Conservation (phyloP, 345 rosid species). For the Arabidopsis arenosa region DNA sequence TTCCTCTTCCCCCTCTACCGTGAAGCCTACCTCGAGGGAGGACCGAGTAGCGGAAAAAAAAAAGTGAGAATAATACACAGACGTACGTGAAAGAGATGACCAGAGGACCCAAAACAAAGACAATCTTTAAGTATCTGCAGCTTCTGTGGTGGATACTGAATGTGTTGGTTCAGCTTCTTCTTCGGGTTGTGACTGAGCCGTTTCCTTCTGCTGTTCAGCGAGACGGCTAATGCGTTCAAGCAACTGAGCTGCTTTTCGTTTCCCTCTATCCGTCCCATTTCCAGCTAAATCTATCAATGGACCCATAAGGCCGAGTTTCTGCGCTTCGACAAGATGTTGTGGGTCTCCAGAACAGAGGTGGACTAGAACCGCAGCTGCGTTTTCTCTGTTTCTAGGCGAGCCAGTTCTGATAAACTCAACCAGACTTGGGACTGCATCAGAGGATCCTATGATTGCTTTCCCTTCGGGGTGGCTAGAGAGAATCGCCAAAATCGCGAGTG, state of each 20-base stretch:
- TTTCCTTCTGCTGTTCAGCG: slow-evolving; percentile 74
- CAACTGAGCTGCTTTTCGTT: slow-evolving; percentile 90
- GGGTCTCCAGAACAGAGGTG: slow-evolving; percentile 88
- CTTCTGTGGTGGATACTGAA: slow-evolving; percentile 44
- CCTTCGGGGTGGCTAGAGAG: slow-evolving; percentile 82
- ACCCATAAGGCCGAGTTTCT: slow-evolving; percentile 77
- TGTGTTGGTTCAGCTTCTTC: slow-evolving; percentile 42
- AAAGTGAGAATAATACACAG: slow-evolving; percentile 33
- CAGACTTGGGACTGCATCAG: slow-evolving; percentile 70
- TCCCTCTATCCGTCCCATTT: slow-evolving; percentile 93
- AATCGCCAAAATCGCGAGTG: slow-evolving; percentile 79
- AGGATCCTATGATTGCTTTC: slow-evolving; percentile 71
- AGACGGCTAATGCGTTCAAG: slow-evolving; percentile 79
- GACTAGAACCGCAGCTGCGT: slow-evolving; percentile 84
- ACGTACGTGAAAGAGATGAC: slow-evolving; percentile 18
- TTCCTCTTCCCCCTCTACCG: slow-evolving; percentile 35
- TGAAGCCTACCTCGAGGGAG: slow-evolving; percentile 31
- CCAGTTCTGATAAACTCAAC: slow-evolving; percentile 73
- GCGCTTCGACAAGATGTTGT: slow-evolving; percentile 71
- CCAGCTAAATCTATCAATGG: slow-evolving; percentile 80
- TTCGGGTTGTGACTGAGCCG: slow-evolving; percentile 46
- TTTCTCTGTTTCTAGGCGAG: slow-evolving; percentile 78
- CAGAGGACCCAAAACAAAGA: slow-evolving; percentile 14
- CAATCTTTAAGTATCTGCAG: slow-evolving; percentile 52
- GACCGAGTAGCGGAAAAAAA: slow-evolving; percentile 15